phyloP scores from a whole-genome alignment of 805 yeast genomes.

The Starmerella stellata region DNA sequence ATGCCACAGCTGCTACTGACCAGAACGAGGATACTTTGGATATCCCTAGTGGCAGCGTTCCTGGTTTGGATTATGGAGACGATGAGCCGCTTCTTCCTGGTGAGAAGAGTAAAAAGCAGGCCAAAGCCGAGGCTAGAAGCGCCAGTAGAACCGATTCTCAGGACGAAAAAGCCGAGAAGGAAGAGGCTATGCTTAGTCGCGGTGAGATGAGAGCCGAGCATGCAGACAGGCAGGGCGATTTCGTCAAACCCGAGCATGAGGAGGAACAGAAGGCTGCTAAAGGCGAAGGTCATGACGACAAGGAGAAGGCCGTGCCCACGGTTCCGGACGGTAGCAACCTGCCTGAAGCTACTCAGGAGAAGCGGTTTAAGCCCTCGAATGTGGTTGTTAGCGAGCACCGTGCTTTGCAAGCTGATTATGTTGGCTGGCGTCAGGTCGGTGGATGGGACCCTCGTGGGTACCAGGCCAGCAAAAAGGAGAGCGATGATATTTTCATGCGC shows the following conservation, averaged over 20 bases:
- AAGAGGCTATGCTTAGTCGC: too few relatives aligned
- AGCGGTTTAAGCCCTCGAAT: background rate
- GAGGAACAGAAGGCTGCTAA: constrained; percentile 3
- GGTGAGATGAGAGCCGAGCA: too few relatives aligned
- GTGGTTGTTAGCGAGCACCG: constrained; percentile 24
- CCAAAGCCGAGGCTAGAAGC: background rate
- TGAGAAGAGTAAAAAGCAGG: constrained; percentile 2
- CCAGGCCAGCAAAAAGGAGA: constrained; percentile 28
- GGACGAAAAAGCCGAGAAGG: background rate
- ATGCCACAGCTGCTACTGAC: background rate
- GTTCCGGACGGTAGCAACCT: background rate
- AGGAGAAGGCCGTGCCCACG: constrained; percentile 1
- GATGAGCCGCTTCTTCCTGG: constrained; percentile 16
- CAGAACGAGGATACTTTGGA: constrained; percentile 5
- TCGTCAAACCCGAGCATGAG: background rate
- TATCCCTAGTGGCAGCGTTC: constrained; percentile 15
- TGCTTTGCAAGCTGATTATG: constrained; percentile 40
- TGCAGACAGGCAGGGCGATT: too few relatives aligned
- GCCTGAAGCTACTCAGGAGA: background rate
- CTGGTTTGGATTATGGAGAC: constrained; percentile 17
- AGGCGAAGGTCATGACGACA: constrained; percentile 4
- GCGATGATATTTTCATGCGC: constrained; percentile 49
- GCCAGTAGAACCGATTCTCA: background rate
- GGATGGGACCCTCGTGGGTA: constrained; percentile 54
- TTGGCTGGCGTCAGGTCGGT: constrained; percentile 92